Conservation (phyloP, 2,329 filamentous ascomycete genomes). For the Venturia aucupariae region DNA sequence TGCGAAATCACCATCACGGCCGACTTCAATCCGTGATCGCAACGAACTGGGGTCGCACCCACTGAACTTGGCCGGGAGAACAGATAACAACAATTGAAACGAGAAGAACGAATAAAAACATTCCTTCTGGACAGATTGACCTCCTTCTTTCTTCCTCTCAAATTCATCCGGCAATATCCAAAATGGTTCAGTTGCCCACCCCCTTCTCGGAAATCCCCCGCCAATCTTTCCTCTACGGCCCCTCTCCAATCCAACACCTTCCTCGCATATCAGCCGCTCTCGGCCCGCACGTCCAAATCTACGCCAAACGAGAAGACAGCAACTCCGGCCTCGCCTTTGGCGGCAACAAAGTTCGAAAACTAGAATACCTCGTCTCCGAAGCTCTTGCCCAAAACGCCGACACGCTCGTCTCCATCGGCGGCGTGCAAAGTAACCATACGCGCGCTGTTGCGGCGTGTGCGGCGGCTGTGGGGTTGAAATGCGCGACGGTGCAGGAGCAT, state of each 20-base stretch:
- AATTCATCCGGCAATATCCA: neutral
- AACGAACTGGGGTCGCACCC: neutral
- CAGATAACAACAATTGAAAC: neutral
- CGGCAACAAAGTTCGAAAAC: slow-evolving; percentile 61
- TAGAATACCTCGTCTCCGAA: slow-evolving; percentile 61
- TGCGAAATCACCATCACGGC: slow-evolving; percentile 3
- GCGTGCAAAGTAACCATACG: slow-evolving; percentile 62
- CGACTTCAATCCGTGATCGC: neutral
- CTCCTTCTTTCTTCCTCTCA: neutral
- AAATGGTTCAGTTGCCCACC: slow-evolving; percentile 8
- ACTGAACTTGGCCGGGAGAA: neutral
- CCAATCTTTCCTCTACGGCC: slow-evolving; percentile 52
- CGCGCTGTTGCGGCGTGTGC: slow-evolving; percentile 57
- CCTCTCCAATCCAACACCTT: slow-evolving; percentile 59
- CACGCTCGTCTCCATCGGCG: slow-evolving; percentile 58
- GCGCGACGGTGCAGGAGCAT: slow-evolving; percentile 53
- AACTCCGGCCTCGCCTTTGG: slow-evolving; percentile 59
- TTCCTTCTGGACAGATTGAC: neutral
- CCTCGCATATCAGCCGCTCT: slow-evolving; percentile 55
- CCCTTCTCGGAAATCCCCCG: slow-evolving; percentile 43
- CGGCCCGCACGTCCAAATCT: slow-evolving; percentile 51
- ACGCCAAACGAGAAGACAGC: slow-evolving; percentile 64
- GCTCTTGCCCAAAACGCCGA: slow-evolving; percentile 47
- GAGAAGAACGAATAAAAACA: neutral
- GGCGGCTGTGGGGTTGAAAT: slow-evolving; percentile 47